These are phyloP conservation scores for Talaromyces liani DNA, from an alignment of 495 filamentous ascomycete species.

Conservation along the genomic window DNA sequence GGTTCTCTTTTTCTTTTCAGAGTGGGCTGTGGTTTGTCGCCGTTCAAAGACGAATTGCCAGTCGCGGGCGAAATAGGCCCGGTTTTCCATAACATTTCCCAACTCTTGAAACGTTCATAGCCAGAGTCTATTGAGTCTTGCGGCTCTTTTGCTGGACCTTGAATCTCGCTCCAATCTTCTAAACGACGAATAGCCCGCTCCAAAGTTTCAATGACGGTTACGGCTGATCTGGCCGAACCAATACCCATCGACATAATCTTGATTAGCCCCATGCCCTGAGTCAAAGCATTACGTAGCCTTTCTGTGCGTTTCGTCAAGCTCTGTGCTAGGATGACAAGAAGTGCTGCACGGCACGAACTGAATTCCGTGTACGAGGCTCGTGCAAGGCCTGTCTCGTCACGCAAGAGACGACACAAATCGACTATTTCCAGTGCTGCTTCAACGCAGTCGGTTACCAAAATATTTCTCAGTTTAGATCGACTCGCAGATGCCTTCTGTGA, in stretches of 20 bases:
- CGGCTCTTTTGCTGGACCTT: constrained; percentile 20
- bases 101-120: constrained; percentile 45
- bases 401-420: constrained; percentile 38
- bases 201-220: constrained; percentile 44
- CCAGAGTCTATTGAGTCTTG: constrained; percentile 31
- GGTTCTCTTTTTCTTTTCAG: constrained; percentile 12
- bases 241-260: constrained; percentile 47
- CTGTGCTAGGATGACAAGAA: constrained; percentile 42
- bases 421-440: constrained; percentile 44
- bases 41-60: constrained; percentile 11
- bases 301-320: constrained; percentile 42
- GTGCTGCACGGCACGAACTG: constrained; percentile 43
- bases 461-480: constrained; percentile 32
- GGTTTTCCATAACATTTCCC: constrained; percentile 47
- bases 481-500: constrained; percentile 26
- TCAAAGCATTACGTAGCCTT: constrained; percentile 34
- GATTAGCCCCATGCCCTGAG: constrained; percentile 41
- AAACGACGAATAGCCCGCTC: constrained; percentile 41
- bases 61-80: constrained; percentile 34
- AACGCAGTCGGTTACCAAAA: constrained; percentile 39
- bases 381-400: constrained; percentile 41
- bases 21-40: neutral
- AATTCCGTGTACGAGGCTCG: constrained; percentile 46
- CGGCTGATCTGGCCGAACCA: constrained; percentile 41
- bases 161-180: constrained; percentile 32